A percentile compares a stretch with the other conserved stretches of the same genome.
Evolutionary conservation across 768 basidiomycete genomes (phyloP).

Genomic region (Clavulina sp.): DNA sequence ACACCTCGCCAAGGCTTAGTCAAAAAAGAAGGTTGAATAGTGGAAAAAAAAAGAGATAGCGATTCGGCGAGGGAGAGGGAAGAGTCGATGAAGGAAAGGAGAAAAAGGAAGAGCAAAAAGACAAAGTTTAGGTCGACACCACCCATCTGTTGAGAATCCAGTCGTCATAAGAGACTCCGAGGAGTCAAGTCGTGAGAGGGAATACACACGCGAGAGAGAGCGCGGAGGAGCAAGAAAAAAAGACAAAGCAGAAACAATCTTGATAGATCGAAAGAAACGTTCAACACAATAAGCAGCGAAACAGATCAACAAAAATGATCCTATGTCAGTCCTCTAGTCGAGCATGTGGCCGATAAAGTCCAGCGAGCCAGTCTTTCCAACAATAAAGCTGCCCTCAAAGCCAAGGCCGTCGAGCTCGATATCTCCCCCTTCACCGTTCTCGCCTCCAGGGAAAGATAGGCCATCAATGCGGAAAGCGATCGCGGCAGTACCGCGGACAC

Average conservation of each 20-base stretch:
- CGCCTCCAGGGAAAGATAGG: background rate
- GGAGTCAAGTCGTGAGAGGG: background rate
- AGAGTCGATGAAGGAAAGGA: no score
- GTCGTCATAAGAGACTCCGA: background rate
- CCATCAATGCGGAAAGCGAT: background rate
- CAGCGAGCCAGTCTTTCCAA: background rate
- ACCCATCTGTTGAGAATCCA: background rate
- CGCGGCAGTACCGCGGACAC: background rate
- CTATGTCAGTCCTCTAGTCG: background rate
- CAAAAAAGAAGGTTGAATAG: no score
- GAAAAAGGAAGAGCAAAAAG: background rate
- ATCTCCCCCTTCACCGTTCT: background rate
- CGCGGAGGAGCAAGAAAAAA: background rate
- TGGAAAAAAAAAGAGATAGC: no score
- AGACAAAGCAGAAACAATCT: background rate
- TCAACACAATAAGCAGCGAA: background rate
- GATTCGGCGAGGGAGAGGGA: no score
- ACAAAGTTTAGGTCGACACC: background rate
- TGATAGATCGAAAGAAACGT: background rate
- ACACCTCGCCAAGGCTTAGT: no score
- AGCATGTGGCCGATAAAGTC: background rate
- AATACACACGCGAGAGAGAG: background rate
- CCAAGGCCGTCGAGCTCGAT: conserved; percentile 1
- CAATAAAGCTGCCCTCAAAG: background rate
- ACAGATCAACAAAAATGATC: background rate